phyloP scores from a whole-genome alignment of 2,329 filamentous ascomycete species.

The Cercospora sp. region DNA sequence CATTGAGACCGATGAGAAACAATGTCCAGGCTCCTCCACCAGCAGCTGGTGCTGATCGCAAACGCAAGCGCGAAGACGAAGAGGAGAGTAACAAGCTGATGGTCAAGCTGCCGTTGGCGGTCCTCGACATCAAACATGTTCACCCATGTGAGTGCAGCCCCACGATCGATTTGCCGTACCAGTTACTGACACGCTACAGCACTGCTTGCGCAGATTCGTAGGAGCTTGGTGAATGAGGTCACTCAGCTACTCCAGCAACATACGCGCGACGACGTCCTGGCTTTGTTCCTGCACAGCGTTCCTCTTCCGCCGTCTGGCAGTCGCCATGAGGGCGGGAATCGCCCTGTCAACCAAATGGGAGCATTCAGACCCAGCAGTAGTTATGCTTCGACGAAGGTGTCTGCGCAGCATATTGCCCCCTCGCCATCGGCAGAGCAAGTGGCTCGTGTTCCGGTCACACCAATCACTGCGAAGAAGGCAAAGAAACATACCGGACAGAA shows the following conservation, averaged over 20 bases:
- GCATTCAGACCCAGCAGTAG: not conserved
- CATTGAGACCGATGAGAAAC: not conserved
- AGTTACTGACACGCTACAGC: not conserved
- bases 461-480: slow-evolving; percentile 1
- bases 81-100: not conserved
- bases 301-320: not conserved
- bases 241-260: not conserved
- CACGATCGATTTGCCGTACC: not conserved
- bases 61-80: not conserved
- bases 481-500: not conserved
- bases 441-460: not conserved
- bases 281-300: not conserved
- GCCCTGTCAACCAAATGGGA: not conserved
- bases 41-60: not conserved
- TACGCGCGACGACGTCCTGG: slow-evolving; percentile 8
- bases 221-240: not conserved
- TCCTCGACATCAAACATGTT: slow-evolving; percentile 7
- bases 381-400: not conserved
- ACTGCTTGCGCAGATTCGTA: not conserved
- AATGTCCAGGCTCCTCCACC: not conserved
- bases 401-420: not conserved
- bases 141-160: slow-evolving; percentile 1
- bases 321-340: not conserved
- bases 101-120: slow-evolving; percentile 4
- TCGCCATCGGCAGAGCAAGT: not conserved